These are phyloP conservation scores for Quercus ilex DNA, from an alignment of 306 rosid genomes.

Conservation along the genomic window DNA sequence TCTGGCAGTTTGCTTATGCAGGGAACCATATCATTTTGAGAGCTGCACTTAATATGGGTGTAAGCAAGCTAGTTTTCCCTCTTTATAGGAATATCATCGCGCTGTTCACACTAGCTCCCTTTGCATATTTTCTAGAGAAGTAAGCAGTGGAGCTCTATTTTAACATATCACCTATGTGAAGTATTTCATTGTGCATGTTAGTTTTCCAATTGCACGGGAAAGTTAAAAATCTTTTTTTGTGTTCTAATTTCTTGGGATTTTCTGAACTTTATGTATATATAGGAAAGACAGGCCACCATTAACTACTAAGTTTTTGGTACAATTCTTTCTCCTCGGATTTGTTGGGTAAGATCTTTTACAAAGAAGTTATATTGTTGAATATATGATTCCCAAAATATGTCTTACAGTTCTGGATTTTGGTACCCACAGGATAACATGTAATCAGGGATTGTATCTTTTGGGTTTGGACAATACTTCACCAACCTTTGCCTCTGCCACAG, in stretches of 20 bases:
- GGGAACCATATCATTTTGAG: constrained; percentile 52
- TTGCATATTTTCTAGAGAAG: constrained; percentile 55
- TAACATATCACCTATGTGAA: background rate
- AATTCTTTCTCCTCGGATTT: constrained; percentile 60
- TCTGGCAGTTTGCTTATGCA: constrained; percentile 46
- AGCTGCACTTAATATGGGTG: constrained; percentile 50
- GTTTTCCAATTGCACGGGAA: background rate
- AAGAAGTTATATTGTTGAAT: background rate
- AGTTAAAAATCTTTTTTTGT: background rate
- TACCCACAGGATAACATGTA: constrained; percentile 57
- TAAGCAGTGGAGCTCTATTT: constrained; percentile 24
- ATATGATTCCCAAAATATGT: background rate
- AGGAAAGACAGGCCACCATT: constrained; percentile 64
- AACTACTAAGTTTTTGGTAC: constrained; percentile 28
- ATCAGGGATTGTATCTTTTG: constrained; percentile 69
- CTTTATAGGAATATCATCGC: constrained; percentile 52
- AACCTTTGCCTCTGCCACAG: constrained; percentile 66
- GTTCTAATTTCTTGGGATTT: background rate
- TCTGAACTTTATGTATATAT: background rate
- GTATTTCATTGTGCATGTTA: background rate
- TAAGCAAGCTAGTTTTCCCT: constrained; percentile 65
- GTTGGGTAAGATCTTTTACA: constrained; percentile 45
- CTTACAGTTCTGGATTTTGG: background rate
- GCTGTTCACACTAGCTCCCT: constrained; percentile 38
- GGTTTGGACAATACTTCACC: constrained; percentile 74